A percentile compares a stretch with the other conserved stretches of the same genome.
Conservation (phyloP, 805 yeast species). For the Cyberlindnera veronae region DNA sequence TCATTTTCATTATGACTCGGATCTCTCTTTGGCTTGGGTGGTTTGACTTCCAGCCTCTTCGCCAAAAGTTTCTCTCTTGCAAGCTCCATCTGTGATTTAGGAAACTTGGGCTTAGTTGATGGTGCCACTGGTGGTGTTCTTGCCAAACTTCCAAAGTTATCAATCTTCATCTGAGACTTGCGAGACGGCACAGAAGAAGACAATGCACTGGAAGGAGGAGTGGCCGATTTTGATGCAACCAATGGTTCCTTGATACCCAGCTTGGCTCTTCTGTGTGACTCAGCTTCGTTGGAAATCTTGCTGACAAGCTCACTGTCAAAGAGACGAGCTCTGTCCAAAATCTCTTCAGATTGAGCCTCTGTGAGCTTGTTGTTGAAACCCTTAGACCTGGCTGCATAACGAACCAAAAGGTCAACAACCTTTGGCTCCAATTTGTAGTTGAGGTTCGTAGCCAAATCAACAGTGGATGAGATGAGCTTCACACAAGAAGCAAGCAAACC, state of each 20-base stretch:
- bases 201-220: constrained; percentile 22
- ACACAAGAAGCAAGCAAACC: constrained; percentile 74
- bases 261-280: constrained; percentile 32
- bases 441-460: constrained; percentile 60
- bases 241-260: neutral
- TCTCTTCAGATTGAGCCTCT: constrained; percentile 59
- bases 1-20: neutral
- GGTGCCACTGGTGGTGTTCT: constrained; percentile 26
- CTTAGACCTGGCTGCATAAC: constrained; percentile 62
- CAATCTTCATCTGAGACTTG: constrained; percentile 33
- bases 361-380: constrained; percentile 67
- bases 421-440: constrained; percentile 47
- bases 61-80: constrained; percentile 33
- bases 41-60: constrained; percentile 38
- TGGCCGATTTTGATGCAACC: constrained; percentile 1
- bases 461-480: constrained; percentile 57
- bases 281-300: constrained; percentile 41
- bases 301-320: constrained; percentile 56
- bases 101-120: constrained; percentile 26
- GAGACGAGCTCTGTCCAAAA: constrained; percentile 56
- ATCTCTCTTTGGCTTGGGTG: constrained; percentile 26
- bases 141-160: constrained; percentile 36
- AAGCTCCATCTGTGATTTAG: constrained; percentile 35
- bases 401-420: constrained; percentile 54
- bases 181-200: constrained; percentile 13